phyloP scores from a whole-genome alignment of 1,139 yeast species.

The Kodamaea sp. region DNA sequence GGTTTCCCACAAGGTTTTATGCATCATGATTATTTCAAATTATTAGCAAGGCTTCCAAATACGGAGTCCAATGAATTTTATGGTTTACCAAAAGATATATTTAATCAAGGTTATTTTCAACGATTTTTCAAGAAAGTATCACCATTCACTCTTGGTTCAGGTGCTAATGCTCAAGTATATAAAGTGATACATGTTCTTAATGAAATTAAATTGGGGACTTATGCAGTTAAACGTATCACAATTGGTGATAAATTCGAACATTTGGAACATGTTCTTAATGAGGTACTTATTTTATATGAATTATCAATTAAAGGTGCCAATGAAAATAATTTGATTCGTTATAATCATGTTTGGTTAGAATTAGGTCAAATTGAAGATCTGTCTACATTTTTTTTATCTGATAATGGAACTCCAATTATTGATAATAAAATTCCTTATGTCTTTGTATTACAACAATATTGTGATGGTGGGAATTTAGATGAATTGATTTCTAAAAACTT shows the following conservation, averaged over 20 bases:
- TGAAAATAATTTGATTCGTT: slow-evolving; percentile 65
- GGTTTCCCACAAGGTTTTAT: slow-evolving; percentile 22
- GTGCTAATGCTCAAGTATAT: slow-evolving; percentile 80
- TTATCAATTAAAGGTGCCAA: slow-evolving; percentile 40
- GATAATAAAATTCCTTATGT: slow-evolving; percentile 63
- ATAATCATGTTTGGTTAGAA: slow-evolving; percentile 92
- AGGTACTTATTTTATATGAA: slow-evolving; percentile 63
- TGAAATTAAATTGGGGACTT: slow-evolving; percentile 67
- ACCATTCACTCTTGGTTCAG: slow-evolving; percentile 58
- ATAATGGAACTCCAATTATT: slow-evolving; percentile 5
- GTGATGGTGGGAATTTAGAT: slow-evolving; percentile 84
- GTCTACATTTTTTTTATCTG: slow-evolving; percentile 27
- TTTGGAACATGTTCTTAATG: slow-evolving; percentile 67
- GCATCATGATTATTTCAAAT: slow-evolving; percentile 40
- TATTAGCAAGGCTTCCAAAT: slow-evolving; percentile 29
- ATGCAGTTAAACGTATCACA: slow-evolving; percentile 80
- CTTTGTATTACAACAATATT: slow-evolving; percentile 78
- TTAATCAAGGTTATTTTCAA: slow-evolving; percentile 71
- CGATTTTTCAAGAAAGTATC: slow-evolving; percentile 57
- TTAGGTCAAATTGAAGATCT: slow-evolving; percentile 55
- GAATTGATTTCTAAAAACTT: slow-evolving; percentile 48
- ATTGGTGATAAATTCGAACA: slow-evolving; percentile 72
- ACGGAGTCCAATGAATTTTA: slow-evolving; percentile 2
- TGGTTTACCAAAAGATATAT: slow-evolving; percentile 37
- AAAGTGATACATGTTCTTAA: slow-evolving; percentile 78